Conservation (phyloP, 2,329 filamentous ascomycete genomes). For the Clarireedia homoeocarpa region DNA sequence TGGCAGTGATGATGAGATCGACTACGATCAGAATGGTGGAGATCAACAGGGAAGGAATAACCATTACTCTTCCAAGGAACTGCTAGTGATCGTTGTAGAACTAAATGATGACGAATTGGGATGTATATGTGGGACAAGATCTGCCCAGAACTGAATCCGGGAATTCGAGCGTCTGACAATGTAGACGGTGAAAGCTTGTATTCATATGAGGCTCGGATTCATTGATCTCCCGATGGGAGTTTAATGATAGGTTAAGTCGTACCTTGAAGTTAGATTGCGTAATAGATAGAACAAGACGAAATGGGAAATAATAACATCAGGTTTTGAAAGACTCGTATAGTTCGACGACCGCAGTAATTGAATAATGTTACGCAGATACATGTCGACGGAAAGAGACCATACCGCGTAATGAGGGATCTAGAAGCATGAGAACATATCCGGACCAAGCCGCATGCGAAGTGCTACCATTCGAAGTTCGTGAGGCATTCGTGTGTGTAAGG, state of each 20-base stretch:
- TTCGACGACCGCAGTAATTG: background rate
- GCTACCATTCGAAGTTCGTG: background rate
- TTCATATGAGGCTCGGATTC: conserved; percentile 2
- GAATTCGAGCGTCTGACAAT: background rate
- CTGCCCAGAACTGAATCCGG: background rate
- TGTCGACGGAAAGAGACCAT: background rate
- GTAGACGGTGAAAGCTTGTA: conserved; percentile 1
- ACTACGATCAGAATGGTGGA: background rate
- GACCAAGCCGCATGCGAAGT: conserved; percentile 2
- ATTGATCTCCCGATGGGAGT: conserved; percentile 1
- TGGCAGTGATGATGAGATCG: background rate
- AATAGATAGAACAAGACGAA: background rate
- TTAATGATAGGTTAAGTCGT: background rate
- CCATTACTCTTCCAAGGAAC: background rate
- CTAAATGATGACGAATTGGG: background rate
- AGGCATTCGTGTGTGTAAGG: background rate
- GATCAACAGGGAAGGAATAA: conserved; percentile 1
- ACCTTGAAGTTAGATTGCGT: background rate
- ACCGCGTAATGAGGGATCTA: background rate
- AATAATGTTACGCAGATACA: background rate
- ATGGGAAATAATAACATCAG: background rate
- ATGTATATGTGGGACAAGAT: background rate
- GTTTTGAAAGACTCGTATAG: background rate
- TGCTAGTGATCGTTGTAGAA: background rate
- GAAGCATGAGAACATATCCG: background rate